Conservation (phyloP, 768 basidiomycete genomes). For the Lactifluus rugatus region DNA sequence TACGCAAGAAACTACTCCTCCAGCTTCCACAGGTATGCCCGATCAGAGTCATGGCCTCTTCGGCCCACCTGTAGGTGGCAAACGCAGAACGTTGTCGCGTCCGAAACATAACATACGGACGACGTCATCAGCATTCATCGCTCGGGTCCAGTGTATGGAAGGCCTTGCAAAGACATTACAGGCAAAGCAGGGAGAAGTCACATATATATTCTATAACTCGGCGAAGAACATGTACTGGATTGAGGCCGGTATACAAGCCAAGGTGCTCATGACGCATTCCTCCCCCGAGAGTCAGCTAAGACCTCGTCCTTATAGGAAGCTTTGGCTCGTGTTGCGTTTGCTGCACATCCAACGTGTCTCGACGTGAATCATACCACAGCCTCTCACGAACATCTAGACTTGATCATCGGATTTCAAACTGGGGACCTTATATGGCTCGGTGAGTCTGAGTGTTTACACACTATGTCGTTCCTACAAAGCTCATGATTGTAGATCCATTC, state of each 20-base stretch:
- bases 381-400: conserved; percentile 68
- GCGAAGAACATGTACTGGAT: conserved; percentile 79
- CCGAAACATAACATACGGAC: conserved; percentile 91
- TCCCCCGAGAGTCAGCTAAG: not conserved
- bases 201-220: conserved; percentile 83
- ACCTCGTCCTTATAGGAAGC: conserved; percentile 52
- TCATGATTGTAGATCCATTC: conserved; percentile 51
- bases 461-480: conserved; percentile 7
- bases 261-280: conserved; percentile 38
- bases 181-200: conserved; percentile 74
- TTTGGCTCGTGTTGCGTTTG: conserved; percentile 74
- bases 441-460: conserved; percentile 25
- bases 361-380: conserved; percentile 76
- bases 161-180: conserved; percentile 62
- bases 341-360: conserved; percentile 83
- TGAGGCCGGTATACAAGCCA: conserved; percentile 75
- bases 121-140: conserved; percentile 88
- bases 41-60: conserved; percentile 51
- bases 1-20: conserved; percentile 24
- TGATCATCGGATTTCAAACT: conserved; percentile 85
- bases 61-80: conserved; percentile 37
- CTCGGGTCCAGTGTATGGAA: conserved; percentile 73
- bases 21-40: conserved; percentile 31
- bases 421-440: conserved; percentile 98
- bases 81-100: conserved; percentile 53